phyloP scores from a whole-genome alignment of 495 filamentous ascomycete genomes.

The Acidomyces sp. region DNA sequence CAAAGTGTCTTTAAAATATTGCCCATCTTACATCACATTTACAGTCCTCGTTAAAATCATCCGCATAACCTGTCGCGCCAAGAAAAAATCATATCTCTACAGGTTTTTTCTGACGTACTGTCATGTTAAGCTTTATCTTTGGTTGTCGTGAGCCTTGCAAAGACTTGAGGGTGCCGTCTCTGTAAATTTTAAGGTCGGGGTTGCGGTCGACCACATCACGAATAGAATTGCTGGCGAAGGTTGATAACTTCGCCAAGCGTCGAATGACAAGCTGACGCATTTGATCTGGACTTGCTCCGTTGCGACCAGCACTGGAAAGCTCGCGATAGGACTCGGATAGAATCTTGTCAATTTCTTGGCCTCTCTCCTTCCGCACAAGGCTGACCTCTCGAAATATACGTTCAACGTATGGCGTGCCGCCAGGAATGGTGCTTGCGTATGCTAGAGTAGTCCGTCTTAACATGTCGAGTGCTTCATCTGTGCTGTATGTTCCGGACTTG shows the following conservation, averaged over 20 bases:
- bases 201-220: slow-evolving; percentile 13
- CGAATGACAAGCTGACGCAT: slow-evolving; percentile 6
- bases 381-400: slow-evolving; percentile 13
- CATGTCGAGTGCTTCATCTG: slow-evolving; percentile 15
- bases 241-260: slow-evolving; percentile 6
- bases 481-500: slow-evolving; percentile 13
- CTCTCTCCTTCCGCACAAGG: slow-evolving; percentile 5
- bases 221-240: slow-evolving; percentile 2
- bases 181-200: slow-evolving; percentile 4
- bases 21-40: no score
- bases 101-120: slow-evolving; percentile 4
- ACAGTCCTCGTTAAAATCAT: no score
- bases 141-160: slow-evolving; percentile 4
- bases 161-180: slow-evolving; percentile 9
- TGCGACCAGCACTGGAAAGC: slow-evolving; percentile 3
- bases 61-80: no score
- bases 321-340: slow-evolving; percentile 1
- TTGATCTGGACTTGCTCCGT: slow-evolving; percentile 2
- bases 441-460: slow-evolving; percentile 9
- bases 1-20: no score
- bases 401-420: slow-evolving; percentile 9
- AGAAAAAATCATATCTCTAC: neutral
- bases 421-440: slow-evolving; percentile 10
- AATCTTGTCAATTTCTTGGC: slow-evolving; percentile 7
- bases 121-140: slow-evolving; percentile 11